Evolutionary conservation across 495 filamentous ascomycete species (phyloP), one percentile per base, ranked within the genome.

Genomic region (Articulospora tetracladia): DNA sequence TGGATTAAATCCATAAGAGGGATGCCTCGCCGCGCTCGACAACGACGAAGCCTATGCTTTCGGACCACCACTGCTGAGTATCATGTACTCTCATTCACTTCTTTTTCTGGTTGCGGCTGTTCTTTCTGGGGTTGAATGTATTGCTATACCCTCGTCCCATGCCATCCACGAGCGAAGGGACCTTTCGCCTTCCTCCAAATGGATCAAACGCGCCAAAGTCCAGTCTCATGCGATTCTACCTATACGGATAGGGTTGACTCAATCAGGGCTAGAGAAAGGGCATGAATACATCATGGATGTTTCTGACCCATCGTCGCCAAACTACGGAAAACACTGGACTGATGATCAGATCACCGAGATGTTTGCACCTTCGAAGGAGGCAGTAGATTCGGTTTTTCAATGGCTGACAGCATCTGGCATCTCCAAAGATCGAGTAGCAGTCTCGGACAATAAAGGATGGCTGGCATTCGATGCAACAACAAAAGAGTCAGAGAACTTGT

Each of bases 281-380:
- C 22, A 55, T 55, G 30, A 55, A 13, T 25, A 36, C 10, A 3
- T 55, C n/a, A 55, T 55, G 53, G 27, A 55, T 17, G 53, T 55
- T 17, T 64, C 62, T 20, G 34, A 64, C 53, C 62, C 62, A 26
- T 26, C 59, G n/a, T 60, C 57, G 30, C 41, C 51, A 7, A 59
- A 53, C 17, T 64, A 56, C 30, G 62, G 62, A 6, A 34, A 64
- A 53, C 53, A 60, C 30, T 64, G 62, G 62, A 64, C 62, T 13
- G 39, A 34, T 1, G 62, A 64, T n/a, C 41, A 64, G 22, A 36
- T 64, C 25, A 26, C 50, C 20, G 47, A 60, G 15, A 50, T 50
- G 8, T 64, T 64, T 28, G 51, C 28, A 28, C 62, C 62, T 17
- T 24, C 57, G 3, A 44, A 56, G 1, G 62, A 60, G 34, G 26